These are phyloP conservation scores for Phialophora chinensis DNA, from an alignment of 2,329 filamentous ascomycete species.

Conservation along the genomic window DNA sequence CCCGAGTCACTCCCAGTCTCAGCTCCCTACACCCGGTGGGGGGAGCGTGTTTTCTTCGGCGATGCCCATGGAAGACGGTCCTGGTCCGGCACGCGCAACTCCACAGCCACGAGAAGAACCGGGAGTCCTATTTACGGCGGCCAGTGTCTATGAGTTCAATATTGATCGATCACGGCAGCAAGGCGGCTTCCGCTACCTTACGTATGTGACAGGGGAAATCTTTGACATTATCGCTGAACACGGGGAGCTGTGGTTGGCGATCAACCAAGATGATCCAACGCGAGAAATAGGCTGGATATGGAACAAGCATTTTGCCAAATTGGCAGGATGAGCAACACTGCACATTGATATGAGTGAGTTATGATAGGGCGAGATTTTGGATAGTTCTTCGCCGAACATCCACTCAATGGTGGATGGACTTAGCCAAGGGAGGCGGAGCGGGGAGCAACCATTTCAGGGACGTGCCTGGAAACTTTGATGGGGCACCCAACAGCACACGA, in stretches of 20 bases:
- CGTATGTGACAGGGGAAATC: constrained; percentile 93
- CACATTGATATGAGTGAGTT: too few species aligned
- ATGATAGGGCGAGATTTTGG: constrained; percentile 8
- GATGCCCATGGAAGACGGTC: constrained; percentile 75
- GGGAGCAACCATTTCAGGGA: neutral
- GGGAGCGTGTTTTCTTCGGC: constrained; percentile 81
- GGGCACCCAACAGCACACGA: neutral
- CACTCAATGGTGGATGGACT: neutral
- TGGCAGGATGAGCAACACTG: constrained; percentile 44
- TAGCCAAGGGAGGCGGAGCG: neutral
- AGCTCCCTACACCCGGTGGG: constrained; percentile 50
- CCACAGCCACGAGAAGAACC: constrained; percentile 49
- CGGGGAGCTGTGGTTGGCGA: constrained; percentile 95
- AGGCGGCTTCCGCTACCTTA: constrained; percentile 93
- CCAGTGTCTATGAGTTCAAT: constrained; percentile 95
- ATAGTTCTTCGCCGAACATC: neutral
- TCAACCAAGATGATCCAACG: constrained; percentile 88
- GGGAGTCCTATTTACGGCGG: constrained; percentile 85
- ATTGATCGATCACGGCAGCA: constrained; percentile 91
- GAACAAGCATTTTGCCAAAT: constrained; percentile 91
- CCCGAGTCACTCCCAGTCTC: constrained; percentile 58
- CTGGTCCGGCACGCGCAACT: constrained; percentile 41
- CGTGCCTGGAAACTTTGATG: neutral
- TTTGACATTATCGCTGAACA: constrained; percentile 95
- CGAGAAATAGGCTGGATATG: constrained; percentile 94